Evolutionary conservation across 2,329 filamentous ascomycete species (phyloP).

Genomic region (Penicillium janthinellum): DNA sequence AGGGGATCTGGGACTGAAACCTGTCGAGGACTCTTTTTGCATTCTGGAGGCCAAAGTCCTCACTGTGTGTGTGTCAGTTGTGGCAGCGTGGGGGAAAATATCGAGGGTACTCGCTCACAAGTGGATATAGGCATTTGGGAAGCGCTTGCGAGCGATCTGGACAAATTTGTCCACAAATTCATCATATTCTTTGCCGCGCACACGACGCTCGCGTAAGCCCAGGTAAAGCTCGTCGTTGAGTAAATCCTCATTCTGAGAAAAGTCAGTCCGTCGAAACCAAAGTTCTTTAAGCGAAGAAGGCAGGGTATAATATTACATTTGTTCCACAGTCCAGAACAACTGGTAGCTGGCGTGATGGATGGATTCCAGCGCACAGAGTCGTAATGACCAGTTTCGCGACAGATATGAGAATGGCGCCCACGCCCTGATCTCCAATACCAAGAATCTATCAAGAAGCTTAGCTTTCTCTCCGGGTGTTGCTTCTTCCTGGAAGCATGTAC

Average conservation of each 20-base stretch:
- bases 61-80: constrained; percentile 39
- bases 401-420: constrained; percentile 81
- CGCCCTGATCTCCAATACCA: constrained; percentile 86
- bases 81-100: neutral
- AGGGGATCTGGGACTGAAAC: constrained; percentile 72
- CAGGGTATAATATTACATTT: constrained; percentile 49
- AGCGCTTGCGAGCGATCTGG: constrained; percentile 65
- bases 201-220: constrained; percentile 67
- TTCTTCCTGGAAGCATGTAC: constrained; percentile 20
- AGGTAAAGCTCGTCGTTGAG: constrained; percentile 78
- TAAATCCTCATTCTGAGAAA: constrained; percentile 64
- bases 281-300: neutral
- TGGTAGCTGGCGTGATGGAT: constrained; percentile 74
- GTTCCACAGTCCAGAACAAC: constrained; percentile 87
- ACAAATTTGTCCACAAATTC: constrained; percentile 76
- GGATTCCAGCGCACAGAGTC: constrained; percentile 83
- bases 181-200: constrained; percentile 73
- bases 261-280: neutral
- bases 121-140: constrained; percentile 80
- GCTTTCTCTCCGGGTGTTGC: no score
- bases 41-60: constrained; percentile 81
- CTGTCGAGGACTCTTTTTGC: constrained; percentile 74
- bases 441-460: constrained; percentile 61
- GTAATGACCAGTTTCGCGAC: constrained; percentile 81
- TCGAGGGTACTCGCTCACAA: constrained; percentile 51